Evolutionary conservation across 2,329 filamentous ascomycete species (phyloP), one percentile per base, ranked within the genome.

Genomic region (Trichophyton schoenleinii): DNA sequence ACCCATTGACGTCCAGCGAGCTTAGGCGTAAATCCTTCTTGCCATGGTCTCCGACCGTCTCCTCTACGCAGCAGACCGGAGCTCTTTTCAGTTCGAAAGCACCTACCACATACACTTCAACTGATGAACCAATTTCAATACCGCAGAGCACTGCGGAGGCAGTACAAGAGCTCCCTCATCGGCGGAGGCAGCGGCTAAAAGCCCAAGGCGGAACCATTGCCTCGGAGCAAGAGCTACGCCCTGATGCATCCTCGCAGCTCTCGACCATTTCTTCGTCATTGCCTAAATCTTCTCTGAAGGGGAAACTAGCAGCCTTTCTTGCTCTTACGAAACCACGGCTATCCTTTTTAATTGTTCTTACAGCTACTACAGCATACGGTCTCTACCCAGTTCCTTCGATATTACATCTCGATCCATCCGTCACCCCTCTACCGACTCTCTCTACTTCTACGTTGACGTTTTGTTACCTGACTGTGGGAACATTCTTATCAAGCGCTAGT

Each of bases 311-410:
- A 22, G 86, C 89, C 34, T 90, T 90, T 68, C 86, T 99, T 65
- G 89, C 94, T 28, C 85, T 99, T 66, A 88, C 91, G n/a, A 99
- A 99, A 73, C 94, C 94, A 2, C 90, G 92, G 60, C 84, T 99
- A 57, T 92, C 90, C 6, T 87, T 95, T 68, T 85, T 99, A 55
- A 87, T 99, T 64, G 87, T 96, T 36, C 85, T 99, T 57, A 90
- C 90, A 0, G 89, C 92, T 31, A 96, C 94, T 73, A 88, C 89
- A 1, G 84, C 92, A 2, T 99, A 97, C 74, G 89, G 90, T 15
- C 80, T 99, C 61, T 99, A 96, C 72, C 94, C 94, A 0, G 88
- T 96, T 1, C 91, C 92, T 1, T 87, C 89, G 60, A 85, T 97
- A 65, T 84, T 99, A 59, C 80, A 85, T 5, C 91, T 94, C 0